Percentiles rank a stretch among this genome's conserved stretches.
phyloP scores from a whole-genome alignment of 805 yeast species.

The Candida silvicultrix region DNA sequence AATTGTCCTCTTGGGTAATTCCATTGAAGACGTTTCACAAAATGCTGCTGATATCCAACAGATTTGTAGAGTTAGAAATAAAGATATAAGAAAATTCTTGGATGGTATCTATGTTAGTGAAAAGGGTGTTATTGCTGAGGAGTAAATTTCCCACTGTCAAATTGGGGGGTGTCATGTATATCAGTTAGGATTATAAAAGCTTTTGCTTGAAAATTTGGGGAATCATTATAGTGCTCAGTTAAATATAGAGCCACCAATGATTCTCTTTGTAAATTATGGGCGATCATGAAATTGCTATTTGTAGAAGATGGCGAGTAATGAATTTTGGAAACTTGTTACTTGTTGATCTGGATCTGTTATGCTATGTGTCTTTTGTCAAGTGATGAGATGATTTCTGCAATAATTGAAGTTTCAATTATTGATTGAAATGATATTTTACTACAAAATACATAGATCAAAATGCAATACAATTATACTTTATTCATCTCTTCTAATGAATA shows the following conservation, averaged over 20 bases:
- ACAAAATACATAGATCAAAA: background rate
- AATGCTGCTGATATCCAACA: conserved; percentile 98
- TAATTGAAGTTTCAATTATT: background rate
- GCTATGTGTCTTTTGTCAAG: too few relatives aligned
- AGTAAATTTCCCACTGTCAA: conserved; percentile 23
- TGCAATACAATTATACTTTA: conserved; percentile 23
- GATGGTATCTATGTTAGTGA: conserved; percentile 99
- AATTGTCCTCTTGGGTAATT: conserved; percentile 92
- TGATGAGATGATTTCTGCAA: background rate
- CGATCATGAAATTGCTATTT: background rate
- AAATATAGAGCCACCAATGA: background rate
- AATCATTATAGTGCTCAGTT: background rate
- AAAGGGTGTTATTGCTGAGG: conserved; percentile 82
- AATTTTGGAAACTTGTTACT: too few relatives aligned
- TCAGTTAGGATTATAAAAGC: background rate
- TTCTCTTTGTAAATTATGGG: background rate
- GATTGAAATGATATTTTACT: background rate
- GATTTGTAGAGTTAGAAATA: conserved; percentile 97
- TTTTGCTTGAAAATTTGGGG: background rate
- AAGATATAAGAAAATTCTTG: conserved; percentile 99
- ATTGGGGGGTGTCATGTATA: too few relatives aligned
- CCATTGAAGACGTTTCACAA: conserved; percentile 95
- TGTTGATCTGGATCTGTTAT: too few relatives aligned
- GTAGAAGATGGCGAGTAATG: background rate
- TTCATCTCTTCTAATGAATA: conserved; percentile 78